Conservation (phyloP, 441 rosid genomes). For the Gossypium lobatum region DNA sequence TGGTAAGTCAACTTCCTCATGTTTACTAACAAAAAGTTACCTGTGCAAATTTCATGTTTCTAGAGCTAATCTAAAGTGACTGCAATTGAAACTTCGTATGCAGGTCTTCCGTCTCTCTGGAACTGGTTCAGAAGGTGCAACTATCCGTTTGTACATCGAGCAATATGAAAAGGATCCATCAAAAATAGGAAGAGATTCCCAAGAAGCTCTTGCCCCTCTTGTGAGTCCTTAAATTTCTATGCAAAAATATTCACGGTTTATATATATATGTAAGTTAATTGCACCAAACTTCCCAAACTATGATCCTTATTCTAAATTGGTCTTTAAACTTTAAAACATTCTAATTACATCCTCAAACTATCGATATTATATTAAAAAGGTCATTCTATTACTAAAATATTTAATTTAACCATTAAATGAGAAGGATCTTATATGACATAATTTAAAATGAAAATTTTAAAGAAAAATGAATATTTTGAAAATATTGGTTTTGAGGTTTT, state of each 20-base stretch:
- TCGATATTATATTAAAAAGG: no score
- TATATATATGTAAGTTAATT: no score
- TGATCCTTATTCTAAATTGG: no score
- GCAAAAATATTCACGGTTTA: not conserved
- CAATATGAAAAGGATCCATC: conserved; percentile 91
- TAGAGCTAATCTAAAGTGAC: not conserved
- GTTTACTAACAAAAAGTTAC: conserved; percentile 20
- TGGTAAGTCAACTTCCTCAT: conserved; percentile 47
- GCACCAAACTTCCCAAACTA: no score
- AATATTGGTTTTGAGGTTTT: no score
- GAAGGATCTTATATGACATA: no score
- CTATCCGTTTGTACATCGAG: conserved; percentile 91
- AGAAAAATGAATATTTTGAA: no score
- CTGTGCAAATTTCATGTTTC: conserved; percentile 13
- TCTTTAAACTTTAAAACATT: no score
- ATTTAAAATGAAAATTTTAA: no score
- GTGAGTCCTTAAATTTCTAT: conserved; percentile 32
- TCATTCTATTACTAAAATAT: no score
- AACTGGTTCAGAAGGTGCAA: conserved; percentile 97
- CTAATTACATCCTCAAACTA: no score
- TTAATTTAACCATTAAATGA: no score
- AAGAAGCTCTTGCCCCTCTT: conserved; percentile 83
- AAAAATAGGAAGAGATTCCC: conserved; percentile 79
- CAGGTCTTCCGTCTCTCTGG: conserved; percentile 97
- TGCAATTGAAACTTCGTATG: not conserved